Conservation (phyloP, 257 asterid genomes). For the Nicotiana obtusifolia region DNA sequence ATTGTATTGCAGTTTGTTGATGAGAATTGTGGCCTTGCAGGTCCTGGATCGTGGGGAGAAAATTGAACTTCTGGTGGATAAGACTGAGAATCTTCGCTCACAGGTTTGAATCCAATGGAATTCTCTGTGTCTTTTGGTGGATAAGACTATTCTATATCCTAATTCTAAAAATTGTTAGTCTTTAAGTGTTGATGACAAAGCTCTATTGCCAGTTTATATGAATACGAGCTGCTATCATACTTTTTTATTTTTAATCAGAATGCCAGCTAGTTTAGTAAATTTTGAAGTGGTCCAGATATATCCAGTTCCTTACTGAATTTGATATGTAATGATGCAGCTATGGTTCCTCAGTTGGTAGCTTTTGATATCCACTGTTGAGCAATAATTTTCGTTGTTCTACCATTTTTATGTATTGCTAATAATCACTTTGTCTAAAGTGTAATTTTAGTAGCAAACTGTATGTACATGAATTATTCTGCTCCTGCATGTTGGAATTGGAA, state of each 20-base stretch:
- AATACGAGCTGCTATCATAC: background rate
- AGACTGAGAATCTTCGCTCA: conserved; percentile 84
- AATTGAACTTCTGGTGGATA: conserved; percentile 86
- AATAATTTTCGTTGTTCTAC: background rate
- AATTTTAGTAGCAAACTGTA: background rate
- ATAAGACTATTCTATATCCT: background rate
- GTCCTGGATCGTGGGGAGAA: conserved; percentile 97
- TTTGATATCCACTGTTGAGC: background rate
- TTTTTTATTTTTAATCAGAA: background rate
- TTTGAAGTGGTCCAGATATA: background rate
- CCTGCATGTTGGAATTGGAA: background rate
- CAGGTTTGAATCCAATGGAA: conserved; percentile 37
- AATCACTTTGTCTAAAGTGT: background rate
- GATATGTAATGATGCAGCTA: background rate
- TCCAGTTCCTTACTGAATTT: background rate
- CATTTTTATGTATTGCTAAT: background rate
- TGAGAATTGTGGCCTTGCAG: conserved; percentile 28
- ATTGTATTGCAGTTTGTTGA: background rate
- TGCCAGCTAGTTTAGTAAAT: background rate
- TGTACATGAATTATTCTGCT: background rate
- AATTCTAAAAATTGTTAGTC: background rate
- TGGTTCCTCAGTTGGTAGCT: background rate
- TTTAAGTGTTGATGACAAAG: background rate
- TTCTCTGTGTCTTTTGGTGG: background rate
- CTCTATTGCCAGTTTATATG: background rate